Evolutionary conservation across 306 rosid species (phyloP).

Genomic region (Vigna trinervia): DNA sequence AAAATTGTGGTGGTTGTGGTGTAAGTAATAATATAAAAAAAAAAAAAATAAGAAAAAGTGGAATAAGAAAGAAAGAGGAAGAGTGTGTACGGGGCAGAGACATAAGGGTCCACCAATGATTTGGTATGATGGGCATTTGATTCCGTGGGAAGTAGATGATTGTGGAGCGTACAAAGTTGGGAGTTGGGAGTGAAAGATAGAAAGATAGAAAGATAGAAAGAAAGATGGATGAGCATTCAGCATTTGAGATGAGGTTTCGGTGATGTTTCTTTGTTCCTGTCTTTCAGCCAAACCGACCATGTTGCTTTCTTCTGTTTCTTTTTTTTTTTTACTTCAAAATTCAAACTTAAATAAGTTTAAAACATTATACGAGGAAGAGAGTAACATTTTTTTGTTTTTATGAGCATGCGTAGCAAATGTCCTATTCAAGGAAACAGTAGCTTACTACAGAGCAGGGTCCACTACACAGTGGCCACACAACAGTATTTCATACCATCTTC

Average conservation of each 20-base stretch:
- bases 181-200: slow-evolving; percentile 38
- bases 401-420: slow-evolving; percentile 39
- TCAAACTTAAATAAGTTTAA: too few species aligned
- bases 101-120: slow-evolving; percentile 76
- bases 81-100: slow-evolving; percentile 34
- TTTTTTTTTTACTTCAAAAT: neutral
- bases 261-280: slow-evolving; percentile 40
- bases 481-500: neutral
- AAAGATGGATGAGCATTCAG: neutral
- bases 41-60: neutral
- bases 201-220: neutral
- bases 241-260: slow-evolving; percentile 64
- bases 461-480: neutral
- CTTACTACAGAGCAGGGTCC: slow-evolving; percentile 34
- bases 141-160: slow-evolving; percentile 73
- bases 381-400: neutral
- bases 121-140: slow-evolving; percentile 87
- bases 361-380: too few species aligned
- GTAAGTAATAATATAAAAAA: slow-evolving; percentile 30
- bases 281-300: slow-evolving; percentile 66
- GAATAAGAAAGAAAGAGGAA: neutral
- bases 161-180: slow-evolving; percentile 69
- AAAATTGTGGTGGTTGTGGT: slow-evolving; percentile 52
- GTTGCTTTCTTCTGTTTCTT: slow-evolving; percentile 19
- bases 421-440: slow-evolving; percentile 54